phyloP scores from a whole-genome alignment of 345 rosid genomes.

The Gossypium mustelinum region DNA sequence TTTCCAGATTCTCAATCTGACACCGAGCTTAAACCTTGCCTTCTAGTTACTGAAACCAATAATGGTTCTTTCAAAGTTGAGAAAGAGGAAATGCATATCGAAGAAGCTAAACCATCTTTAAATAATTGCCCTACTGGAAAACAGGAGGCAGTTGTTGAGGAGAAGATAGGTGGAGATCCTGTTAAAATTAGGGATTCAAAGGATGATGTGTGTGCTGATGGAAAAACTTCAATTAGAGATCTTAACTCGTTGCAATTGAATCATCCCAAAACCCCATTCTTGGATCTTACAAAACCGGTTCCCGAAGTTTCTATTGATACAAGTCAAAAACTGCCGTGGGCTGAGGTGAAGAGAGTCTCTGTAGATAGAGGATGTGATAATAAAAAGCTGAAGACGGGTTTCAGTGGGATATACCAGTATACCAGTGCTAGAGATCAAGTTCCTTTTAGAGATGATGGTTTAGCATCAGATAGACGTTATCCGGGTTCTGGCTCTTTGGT shows the following conservation, averaged over 20 bases:
- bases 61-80: conserved; percentile 23
- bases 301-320: conserved; percentile 24
- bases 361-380: conserved; percentile 32
- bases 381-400: conserved; percentile 55
- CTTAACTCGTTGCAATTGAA: conserved; percentile 28
- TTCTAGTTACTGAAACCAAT: conserved; percentile 24
- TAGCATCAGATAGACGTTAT: conserved; percentile 36
- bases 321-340: conserved; percentile 32
- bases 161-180: conserved; percentile 31
- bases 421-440: conserved; percentile 30
- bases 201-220: conserved; percentile 25
- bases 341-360: conserved; percentile 23
- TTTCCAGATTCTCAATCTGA: conserved; percentile 17
- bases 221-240: conserved; percentile 32
- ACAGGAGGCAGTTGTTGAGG: conserved; percentile 22
- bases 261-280: conserved; percentile 33
- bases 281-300: conserved; percentile 40
- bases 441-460: conserved; percentile 27
- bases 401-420: conserved; percentile 30
- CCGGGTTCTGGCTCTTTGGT: conserved; percentile 29
- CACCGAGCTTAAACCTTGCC: conserved; percentile 21
- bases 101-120: conserved; percentile 24
- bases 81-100: conserved; percentile 25
- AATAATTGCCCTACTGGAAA: conserved; percentile 25
- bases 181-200: conserved; percentile 28